phyloP scores from a whole-genome alignment of 345 rosid genomes.

The Gossypioides kirkii region DNA sequence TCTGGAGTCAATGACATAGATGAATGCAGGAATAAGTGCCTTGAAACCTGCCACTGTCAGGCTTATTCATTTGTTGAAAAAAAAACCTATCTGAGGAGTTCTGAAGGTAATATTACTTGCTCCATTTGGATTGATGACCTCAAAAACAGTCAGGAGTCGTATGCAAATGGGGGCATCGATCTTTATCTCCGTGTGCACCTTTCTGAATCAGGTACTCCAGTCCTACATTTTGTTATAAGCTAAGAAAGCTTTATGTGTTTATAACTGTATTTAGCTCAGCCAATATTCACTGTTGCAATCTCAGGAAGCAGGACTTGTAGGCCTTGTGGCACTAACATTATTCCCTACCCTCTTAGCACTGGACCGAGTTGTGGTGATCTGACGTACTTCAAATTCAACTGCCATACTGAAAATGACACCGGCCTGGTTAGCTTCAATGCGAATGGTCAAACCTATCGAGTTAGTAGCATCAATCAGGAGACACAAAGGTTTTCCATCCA shows the following conservation, averaged over 20 bases:
- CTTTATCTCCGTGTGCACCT: conserved; percentile 20
- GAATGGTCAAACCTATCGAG: conserved; percentile 4
- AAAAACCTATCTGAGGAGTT: neutral
- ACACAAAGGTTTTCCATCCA: neutral
- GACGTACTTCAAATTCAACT: conserved; percentile 1
- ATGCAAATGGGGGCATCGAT: neutral
- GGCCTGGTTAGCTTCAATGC: conserved; percentile 6
- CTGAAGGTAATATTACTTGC: neutral
- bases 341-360: conserved; percentile 13
- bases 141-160: conserved; percentile 9
- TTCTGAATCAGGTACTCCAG: conserved; percentile 18
- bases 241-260: too few relatives aligned
- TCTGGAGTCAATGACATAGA: neutral
- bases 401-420: neutral
- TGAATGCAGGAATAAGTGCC: conserved; percentile 25
- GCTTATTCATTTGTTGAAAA: conserved; percentile 24
- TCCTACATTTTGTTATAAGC: neutral
- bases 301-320: conserved; percentile 10
- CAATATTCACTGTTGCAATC: neutral
- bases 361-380: conserved; percentile 9
- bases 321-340: conserved; percentile 17
- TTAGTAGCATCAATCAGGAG: conserved; percentile 10
- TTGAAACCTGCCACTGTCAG: conserved; percentile 12
- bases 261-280: too few relatives aligned
- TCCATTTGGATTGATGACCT: conserved; percentile 27